phyloP scores from a whole-genome alignment of 345 rosid genomes.

The Citrus australasica region DNA sequence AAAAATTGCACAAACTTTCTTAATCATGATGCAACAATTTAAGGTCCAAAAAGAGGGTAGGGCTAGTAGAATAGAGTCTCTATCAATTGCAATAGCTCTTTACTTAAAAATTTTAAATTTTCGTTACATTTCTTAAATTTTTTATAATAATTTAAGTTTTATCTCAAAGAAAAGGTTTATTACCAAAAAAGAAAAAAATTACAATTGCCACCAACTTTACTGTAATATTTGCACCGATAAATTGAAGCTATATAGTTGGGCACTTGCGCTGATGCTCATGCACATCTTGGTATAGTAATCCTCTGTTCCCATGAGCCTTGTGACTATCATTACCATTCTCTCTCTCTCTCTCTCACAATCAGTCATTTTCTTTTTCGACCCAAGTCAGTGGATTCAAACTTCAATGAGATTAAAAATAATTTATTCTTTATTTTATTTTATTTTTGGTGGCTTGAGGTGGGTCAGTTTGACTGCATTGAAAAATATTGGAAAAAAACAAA shows the following conservation, averaged over 20 bases:
- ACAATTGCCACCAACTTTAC: not conserved
- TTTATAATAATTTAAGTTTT: too few species aligned
- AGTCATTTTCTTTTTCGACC: conserved; percentile 3
- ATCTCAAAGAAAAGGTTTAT: too few species aligned
- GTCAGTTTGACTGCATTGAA: conserved; percentile 39
- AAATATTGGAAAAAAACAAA: not conserved
- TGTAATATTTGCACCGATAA: not conserved
- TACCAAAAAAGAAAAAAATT: too few species aligned
- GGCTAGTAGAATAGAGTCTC: not conserved
- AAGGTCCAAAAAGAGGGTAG: not conserved
- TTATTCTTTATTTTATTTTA: not conserved
- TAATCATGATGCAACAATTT: not conserved
- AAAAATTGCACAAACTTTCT: not conserved
- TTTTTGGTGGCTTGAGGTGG: conserved; percentile 13
- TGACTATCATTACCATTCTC: not conserved
- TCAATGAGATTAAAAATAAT: conserved; percentile 12
- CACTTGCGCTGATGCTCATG: not conserved
- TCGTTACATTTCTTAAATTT: too few species aligned
- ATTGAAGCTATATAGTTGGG: not conserved
- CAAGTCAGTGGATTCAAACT: conserved; percentile 30
- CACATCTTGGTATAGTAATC: not conserved
- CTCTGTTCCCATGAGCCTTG: conserved; percentile 1
- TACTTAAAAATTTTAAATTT: too few species aligned
- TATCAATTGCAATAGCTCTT: too few species aligned
- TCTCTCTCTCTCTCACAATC: not conserved